Evolutionary conservation across 768 basidiomycete species (phyloP).

Genomic region (Strobilomyces confusus): DNA sequence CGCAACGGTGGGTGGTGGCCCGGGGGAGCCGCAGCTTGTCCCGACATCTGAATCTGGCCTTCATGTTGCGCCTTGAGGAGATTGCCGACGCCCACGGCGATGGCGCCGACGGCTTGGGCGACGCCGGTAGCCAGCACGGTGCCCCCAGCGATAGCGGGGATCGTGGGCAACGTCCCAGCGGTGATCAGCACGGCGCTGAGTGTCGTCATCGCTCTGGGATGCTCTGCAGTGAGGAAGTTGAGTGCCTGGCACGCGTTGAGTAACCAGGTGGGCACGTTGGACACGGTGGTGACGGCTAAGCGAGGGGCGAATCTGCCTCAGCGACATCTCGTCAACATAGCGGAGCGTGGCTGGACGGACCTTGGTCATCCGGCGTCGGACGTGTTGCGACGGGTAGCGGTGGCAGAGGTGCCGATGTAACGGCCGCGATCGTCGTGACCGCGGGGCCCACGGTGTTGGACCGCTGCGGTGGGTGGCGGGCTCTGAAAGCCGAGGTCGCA

Average conservation of each 20-base stretch:
- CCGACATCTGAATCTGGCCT: slow-evolving; percentile 29
- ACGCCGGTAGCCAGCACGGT: slow-evolving; percentile 69
- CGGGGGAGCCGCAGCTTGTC: slow-evolving; percentile 12
- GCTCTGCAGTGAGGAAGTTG: slow-evolving; percentile 69
- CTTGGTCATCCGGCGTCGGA: slow-evolving; percentile 13
- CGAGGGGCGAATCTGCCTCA: neutral
- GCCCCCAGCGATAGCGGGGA: slow-evolving; percentile 69
- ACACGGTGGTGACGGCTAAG: slow-evolving; percentile 40
- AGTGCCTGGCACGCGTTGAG: slow-evolving; percentile 73
- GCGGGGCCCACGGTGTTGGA: slow-evolving; percentile 29
- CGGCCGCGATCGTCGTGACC: slow-evolving; percentile 11
- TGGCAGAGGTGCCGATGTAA: slow-evolving; percentile 8
- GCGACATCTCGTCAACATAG: neutral
- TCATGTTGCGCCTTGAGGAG: slow-evolving; percentile 49
- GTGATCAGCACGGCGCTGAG: slow-evolving; percentile 77
- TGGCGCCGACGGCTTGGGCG: slow-evolving; percentile 74
- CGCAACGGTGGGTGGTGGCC: slow-evolving; percentile 27
- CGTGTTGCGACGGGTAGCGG: slow-evolving; percentile 19
- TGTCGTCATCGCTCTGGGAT: slow-evolving; percentile 71
- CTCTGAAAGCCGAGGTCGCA: slow-evolving; percentile 27
- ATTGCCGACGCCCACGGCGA: slow-evolving; percentile 70
- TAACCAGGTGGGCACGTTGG: slow-evolving; percentile 71
- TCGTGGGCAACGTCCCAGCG: slow-evolving; percentile 67
- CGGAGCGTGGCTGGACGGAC: slow-evolving; percentile 7
- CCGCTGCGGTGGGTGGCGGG: slow-evolving; percentile 28